Base-by-base conservation (phyloP, 805 yeast genomes). In the Candida fluviatilis region DNA sequence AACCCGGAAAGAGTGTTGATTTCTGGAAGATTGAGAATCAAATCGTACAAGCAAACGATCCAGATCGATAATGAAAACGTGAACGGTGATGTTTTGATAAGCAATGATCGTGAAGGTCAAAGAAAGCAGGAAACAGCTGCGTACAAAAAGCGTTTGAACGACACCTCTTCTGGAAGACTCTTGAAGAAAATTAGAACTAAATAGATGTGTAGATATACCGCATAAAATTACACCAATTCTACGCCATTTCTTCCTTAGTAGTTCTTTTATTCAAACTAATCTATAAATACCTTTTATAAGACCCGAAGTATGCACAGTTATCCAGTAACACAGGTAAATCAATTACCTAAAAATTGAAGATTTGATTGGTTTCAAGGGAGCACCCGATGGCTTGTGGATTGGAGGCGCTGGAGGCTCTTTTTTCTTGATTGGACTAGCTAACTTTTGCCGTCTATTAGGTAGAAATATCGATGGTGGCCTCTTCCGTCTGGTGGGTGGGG, bases 1-100 rank as follows among this genome's bases (percentile, higher is more conserved):
- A 73, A 73, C 47, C 79, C 96, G 0, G 73, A 78, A 18, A 69
- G 74, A 16, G 93, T 76, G 0, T 67, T 89, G 33, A 63, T 84
- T 24, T 84, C 76, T 47, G 96, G 96, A 1, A 66, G 88, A 47
- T 64, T 90, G 49, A 73, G 96, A 44, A 64, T 73, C 19, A 76
- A 78, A 50, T 78, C 90, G 43, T 82, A 83, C 52, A 90, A 89
- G 52, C 96, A 90, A 56, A 80, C 85, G 0, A 64, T 84, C 3
- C 69, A 64, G 37, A 57, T 76, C 2, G 89, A 82, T 8, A 75
- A 72, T 39, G 51, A 43, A 24, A 56, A 49, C 13, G 34, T 40
- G 26, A 42, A 42, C 24, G 50, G 40, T 36, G 71, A 64, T 39
- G 62, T 49, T 12, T 58, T 60, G 14, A 54, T 57, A 14, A 60